A percentile compares a stretch with the other conserved stretches of the same genome.
Evolutionary conservation across 257 asterid species (phyloP).

Genomic region (Nicotiana otophora): DNA sequence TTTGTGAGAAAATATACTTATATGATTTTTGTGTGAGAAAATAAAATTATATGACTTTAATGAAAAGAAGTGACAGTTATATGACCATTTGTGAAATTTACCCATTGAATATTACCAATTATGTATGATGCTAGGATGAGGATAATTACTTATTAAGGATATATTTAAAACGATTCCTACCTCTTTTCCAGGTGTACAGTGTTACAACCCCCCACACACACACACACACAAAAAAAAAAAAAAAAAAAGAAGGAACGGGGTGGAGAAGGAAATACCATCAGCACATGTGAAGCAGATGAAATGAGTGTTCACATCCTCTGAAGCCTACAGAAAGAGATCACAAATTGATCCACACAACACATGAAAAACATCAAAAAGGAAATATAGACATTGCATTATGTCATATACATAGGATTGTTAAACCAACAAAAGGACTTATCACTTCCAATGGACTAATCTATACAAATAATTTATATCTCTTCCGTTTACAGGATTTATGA

Average conservation of each 20-base stretch:
- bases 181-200: not conserved
- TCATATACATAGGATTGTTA: not conserved
- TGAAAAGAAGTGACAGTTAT: too few relatives aligned
- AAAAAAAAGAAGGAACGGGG: too few relatives aligned
- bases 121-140: too few relatives aligned
- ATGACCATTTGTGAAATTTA: too few relatives aligned
- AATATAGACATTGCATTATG: not conserved
- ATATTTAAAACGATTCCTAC: not conserved
- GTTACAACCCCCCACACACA: not conserved
- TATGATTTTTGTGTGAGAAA: too few relatives aligned
- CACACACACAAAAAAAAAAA: not conserved
- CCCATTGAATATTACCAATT: too few relatives aligned
- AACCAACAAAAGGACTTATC: not conserved
- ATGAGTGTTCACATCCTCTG: conserved; percentile 66
- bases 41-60: too few relatives aligned
- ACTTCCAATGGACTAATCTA: not conserved
- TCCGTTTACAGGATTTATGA: too few relatives aligned
- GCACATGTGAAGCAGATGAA: conserved; percentile 63
- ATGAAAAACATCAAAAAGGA: not conserved
- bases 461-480: too few relatives aligned
- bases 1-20: too few relatives aligned
- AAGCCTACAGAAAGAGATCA: conserved; percentile 50
- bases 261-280: conserved; percentile 9
- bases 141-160: not conserved
- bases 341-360: not conserved